Evolutionary conservation across 2,329 filamentous ascomycete species (phyloP), one percentile per base, ranked within the genome.

Genomic region (Aureobasidium lini): DNA sequence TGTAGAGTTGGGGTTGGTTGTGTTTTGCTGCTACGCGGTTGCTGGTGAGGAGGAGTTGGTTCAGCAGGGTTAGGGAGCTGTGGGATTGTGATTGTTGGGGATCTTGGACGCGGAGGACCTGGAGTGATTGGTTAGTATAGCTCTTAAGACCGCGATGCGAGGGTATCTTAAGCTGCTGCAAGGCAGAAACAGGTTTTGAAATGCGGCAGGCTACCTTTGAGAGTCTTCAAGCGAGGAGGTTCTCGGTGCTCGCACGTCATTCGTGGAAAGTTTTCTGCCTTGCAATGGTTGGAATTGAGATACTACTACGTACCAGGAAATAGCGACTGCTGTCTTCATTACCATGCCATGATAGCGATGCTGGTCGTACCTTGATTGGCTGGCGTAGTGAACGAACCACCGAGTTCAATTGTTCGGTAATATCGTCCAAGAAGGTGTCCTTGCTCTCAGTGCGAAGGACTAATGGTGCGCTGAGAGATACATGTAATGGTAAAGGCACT

Each of bases 391-490:
- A 46, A 4, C 39, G 37, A 72, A 37, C 32, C 8, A 63, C n/a
- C 11, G 43, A 29, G 1, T 28, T 52, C 7, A 59, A 32, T n/a
- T 28, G 34, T 13, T 50, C 31, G 37, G 74, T 70, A 5, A 95
- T 70, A 0, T 73, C 72, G 4, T 80, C 73, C 5, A 88, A 75
- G 68, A 96, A 96, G 0, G 64, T 66, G 31, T 87, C 83, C 65
- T 89, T 90, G 63, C 87, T 80, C n/a, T 85, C 79, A 0, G 89
- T 91, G 49, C 78, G 77, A 34, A 99, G 82, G 11, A 85, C 81
- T 53, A 97, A 76, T 0, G 94, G 88, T 6, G 90, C 82, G 7
- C 94, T 97, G 6, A 99, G 81, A 65, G 91, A 96, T 68, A 99
- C 85, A 73, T 99, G 94, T 48, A 99, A 79, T 3, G 93, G 93